Evolutionary conservation across 1,139 yeast genomes (phyloP).

Genomic region (Taphrina sp.): DNA sequence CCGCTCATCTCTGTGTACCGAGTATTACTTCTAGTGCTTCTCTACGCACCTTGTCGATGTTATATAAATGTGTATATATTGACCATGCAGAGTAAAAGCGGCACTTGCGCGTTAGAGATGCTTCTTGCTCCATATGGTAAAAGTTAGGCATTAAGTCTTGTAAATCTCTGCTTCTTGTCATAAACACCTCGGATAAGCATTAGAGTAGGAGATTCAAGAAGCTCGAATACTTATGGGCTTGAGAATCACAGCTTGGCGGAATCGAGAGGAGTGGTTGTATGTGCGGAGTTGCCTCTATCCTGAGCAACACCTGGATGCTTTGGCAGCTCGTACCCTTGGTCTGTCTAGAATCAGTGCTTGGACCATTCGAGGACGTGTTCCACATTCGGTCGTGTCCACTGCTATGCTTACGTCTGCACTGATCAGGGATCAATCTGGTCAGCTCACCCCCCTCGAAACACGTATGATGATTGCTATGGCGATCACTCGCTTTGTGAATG

Average conservation of each 20-base stretch:
- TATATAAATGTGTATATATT: too few relatives aligned
- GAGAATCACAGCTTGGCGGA: conserved; percentile 27
- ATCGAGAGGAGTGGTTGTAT: conserved; percentile 17
- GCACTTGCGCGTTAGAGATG: too few relatives aligned
- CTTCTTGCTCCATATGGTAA: too few relatives aligned
- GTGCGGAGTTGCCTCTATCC: conserved; percentile 10
- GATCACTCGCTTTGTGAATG: conserved; percentile 82
- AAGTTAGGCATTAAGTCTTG: too few relatives aligned
- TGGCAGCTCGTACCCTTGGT: background rate
- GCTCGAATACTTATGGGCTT: background rate
- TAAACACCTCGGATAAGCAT: too few relatives aligned
- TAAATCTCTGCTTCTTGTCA: too few relatives aligned
- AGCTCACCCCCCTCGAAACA: conserved; percentile 43
- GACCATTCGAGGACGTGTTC: conserved; percentile 61
- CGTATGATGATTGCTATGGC: conserved; percentile 67
- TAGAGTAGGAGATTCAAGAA: too few relatives aligned
- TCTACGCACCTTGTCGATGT: too few relatives aligned
- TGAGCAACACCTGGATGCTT: conserved; percentile 40
- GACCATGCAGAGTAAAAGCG: too few relatives aligned
- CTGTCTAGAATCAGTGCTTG: conserved; percentile 28
- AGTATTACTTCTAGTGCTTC: too few relatives aligned
- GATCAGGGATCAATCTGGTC: conserved; percentile 41
- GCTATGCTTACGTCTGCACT: conserved; percentile 58
- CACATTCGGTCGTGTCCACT: conserved; percentile 77
- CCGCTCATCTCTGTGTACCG: too few relatives aligned